Conservation (phyloP, 331 rosid species). For the Cydonia oblonga region DNA sequence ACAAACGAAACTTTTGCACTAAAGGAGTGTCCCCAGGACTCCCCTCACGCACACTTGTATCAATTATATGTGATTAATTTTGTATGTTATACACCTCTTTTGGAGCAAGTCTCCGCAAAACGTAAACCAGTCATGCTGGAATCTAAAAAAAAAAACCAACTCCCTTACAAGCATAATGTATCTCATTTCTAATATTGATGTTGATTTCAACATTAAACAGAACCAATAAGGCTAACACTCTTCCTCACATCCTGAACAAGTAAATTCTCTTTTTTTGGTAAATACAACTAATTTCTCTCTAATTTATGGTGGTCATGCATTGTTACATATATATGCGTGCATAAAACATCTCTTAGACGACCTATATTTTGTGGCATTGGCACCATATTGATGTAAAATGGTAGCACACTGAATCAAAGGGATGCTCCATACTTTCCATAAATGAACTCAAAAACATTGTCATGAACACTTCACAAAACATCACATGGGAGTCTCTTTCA, state of each 20-base stretch:
- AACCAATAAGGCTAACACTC: not conserved
- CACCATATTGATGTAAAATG: not conserved
- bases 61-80: too few relatives aligned
- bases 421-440: not conserved
- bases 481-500: slow-evolving; percentile 4
- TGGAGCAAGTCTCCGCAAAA: not conserved
- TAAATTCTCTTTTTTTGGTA: not conserved
- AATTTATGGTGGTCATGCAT: not conserved
- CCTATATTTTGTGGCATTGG: not conserved
- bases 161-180: not conserved
- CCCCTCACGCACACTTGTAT: not conserved
- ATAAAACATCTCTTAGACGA: not conserved
- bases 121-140: not conserved
- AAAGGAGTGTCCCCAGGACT: not conserved
- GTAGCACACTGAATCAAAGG: not conserved
- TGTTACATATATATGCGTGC: not conserved
- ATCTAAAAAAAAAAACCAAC: not conserved
- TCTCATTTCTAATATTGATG: not conserved
- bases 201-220: not conserved
- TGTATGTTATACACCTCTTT: not conserved
- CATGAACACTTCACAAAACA: not conserved
- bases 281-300: not conserved
- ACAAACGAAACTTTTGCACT: not conserved
- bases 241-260: not conserved
- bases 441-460: not conserved